Evolutionary conservation across 164 flowering plant genomes (phyloP), one percentile per base, ranked within the genome.

Genomic region (Piper longum): DNA sequence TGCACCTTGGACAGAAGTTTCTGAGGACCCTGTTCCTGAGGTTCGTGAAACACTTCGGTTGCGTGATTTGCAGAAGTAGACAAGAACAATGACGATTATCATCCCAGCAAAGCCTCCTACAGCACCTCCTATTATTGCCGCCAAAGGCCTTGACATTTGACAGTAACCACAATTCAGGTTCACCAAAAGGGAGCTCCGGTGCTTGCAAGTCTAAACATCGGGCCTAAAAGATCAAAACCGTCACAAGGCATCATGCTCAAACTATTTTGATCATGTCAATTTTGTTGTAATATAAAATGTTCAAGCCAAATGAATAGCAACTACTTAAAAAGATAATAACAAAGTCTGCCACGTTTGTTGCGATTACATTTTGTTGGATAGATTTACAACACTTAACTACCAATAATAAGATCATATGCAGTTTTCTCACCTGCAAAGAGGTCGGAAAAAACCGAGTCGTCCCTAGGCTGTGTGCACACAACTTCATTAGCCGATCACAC

Each of bases 31-130:
- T 2, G 91, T 83, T 66, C 88, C 96, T 67, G 96, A 91, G 65
- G 87, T 80, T 77, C 96, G 82, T 57, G 91, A 78, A 70, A 72
- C 66, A 62, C 75, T 80, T 66, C 78, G 70, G 40, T 67, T 71
- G 54, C 61, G 89, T 66, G 55, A 81, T 16, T 82, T 56, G 75
- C 81, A 88, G 73, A 77, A 84, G 84, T 88, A 83, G 59, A 86
- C 16, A 36, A 85, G 68, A 44, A 86, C 41, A 63, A 79, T 60
- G 56, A 81, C 48, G 55, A 91, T 64, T 71, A 77, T 86, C 68
- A 82, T 83, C 77, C 88, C 81, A 73, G 83, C 90, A 82, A 85
- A 75, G 76, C 83, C 87, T 83, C 98, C 98, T 82, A 86, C 96
- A 88, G 88, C 96, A 77, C 93, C 88, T 80, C 93, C 98, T 62